Base-by-base conservation (phyloP, 352 stramenopile genomes). In the Pythium dissotocum region DNA sequence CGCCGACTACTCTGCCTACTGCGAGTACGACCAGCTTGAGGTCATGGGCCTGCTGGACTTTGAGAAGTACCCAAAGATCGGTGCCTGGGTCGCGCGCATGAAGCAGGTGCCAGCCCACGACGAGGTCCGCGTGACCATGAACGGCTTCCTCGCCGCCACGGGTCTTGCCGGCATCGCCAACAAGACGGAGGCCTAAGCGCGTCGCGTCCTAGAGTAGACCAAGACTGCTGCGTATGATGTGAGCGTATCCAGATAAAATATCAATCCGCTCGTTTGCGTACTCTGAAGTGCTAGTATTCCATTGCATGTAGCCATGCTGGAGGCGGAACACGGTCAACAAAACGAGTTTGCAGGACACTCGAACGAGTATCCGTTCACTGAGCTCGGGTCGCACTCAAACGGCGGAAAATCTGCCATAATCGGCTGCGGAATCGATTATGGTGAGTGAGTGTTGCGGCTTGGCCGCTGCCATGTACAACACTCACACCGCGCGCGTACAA, bases 11-110 rank as follows among this genome's bases (percentile, higher is more conserved):
- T 67, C 79, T 6, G 70, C 68, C 6, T 91, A 91, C 77, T 88
- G 77, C 52, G 80, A 91, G 71, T 80, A 88, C 58, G 83, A 88
- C 70, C 83, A 89, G 71, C 72, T 89, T 3, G 77, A 88, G 65
- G 28, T 77, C 36, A 85, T 88, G 75, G 76, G 71, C 10, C 46
- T 77, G 36, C 82, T 79, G 55, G 66, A 88, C 48, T 77, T 78
- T 28, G 64, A 66, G 4, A 66, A 74, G 56, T 70, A 55, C 67
- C 57, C 64, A 6, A 72, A 73, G 56, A 64, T 70, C n/a, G 59
- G 53, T 6, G 60, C 57, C 24, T 76, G 70, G 70, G 55, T 70
- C 35, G 32, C 58, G 16, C 58, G 58, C 32, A 77, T 77, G 71
- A 72, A 77, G 67, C 49, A 71, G 61, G 32, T 83, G 40, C 71